These are phyloP conservation scores for Huntiella moniliformis DNA, from an alignment of 2,329 filamentous ascomycete genomes.

Conservation along the genomic window DNA sequence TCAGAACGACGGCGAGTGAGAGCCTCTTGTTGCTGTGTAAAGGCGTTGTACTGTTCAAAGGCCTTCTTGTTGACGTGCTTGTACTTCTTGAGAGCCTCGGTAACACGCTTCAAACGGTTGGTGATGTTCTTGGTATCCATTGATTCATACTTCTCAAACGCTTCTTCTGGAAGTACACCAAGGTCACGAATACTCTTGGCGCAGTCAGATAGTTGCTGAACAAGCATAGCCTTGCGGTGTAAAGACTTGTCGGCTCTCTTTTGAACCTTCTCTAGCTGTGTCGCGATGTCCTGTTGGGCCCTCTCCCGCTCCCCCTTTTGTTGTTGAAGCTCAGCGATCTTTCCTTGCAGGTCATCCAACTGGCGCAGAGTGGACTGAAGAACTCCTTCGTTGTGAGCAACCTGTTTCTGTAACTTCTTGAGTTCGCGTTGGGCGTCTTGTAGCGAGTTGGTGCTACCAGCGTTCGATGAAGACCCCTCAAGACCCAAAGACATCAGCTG, in stretches of 20 bases:
- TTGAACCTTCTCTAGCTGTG: constrained; percentile 66
- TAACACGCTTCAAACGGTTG: constrained; percentile 69
- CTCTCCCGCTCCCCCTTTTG: constrained; percentile 46
- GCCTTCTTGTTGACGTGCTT: constrained; percentile 98
- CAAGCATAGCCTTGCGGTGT: constrained; percentile 66
- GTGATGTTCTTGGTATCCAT: constrained; percentile 57
- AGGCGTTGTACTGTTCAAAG: constrained; percentile 96
- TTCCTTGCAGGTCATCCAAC: constrained; percentile 34
- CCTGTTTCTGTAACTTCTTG: constrained; percentile 51
- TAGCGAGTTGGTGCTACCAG: constrained; percentile 31
- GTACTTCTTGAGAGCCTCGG: constrained; percentile 87
- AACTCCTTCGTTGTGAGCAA: constrained; percentile 48
- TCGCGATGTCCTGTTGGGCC: constrained; percentile 55
- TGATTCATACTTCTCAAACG: constrained; percentile 76
- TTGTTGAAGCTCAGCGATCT: constrained; percentile 36
- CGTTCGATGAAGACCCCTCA: constrained; percentile 31
- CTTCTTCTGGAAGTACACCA: constrained; percentile 82
- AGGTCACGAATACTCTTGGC: constrained; percentile 81
- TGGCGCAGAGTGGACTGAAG: constrained; percentile 57
- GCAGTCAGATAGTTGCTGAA: constrained; percentile 59
- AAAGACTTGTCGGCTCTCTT: constrained; percentile 83
- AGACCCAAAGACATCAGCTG: constrained; percentile 62
- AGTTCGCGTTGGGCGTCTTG: constrained; percentile 68
- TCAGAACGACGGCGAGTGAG: constrained; percentile 71
- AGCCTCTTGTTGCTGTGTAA: constrained; percentile 78